Conservation (phyloP, 2,329 filamentous ascomycete species). For the Cladosporium halotolerans region DNA sequence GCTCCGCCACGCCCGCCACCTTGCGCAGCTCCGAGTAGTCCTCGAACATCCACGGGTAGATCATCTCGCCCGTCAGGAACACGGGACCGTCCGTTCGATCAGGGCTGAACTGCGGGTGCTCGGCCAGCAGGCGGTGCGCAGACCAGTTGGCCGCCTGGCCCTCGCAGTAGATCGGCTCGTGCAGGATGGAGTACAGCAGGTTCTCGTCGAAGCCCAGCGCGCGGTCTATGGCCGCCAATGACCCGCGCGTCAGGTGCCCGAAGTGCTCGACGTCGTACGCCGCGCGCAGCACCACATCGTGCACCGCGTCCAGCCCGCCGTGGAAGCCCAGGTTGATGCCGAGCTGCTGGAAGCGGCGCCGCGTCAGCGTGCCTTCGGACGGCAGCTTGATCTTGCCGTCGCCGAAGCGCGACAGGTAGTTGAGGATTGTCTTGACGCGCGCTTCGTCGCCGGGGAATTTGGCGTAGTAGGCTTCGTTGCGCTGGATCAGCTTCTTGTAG, state of each 20-base stretch:
- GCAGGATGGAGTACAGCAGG: slow-evolving; percentile 78
- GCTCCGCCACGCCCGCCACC: slow-evolving; percentile 62
- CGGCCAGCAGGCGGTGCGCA: slow-evolving; percentile 57
- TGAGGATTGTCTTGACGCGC: slow-evolving; percentile 59
- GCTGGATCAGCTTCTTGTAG: slow-evolving; percentile 60
- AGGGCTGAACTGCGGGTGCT: slow-evolving; percentile 42
- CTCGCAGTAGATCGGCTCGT: slow-evolving; percentile 83
- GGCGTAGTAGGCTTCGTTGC: slow-evolving; percentile 72
- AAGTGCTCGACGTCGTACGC: slow-evolving; percentile 69
- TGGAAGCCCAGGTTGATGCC: slow-evolving; percentile 75
- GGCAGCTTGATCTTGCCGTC: slow-evolving; percentile 60
- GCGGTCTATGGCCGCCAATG: slow-evolving; percentile 62
- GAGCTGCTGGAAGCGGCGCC: slow-evolving; percentile 67
- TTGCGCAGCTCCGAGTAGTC: slow-evolving; percentile 69
- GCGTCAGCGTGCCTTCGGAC: slow-evolving; percentile 65
- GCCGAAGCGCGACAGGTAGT: slow-evolving; percentile 52
- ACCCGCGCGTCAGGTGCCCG: slow-evolving; percentile 66
- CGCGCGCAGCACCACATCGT: slow-evolving; percentile 65
- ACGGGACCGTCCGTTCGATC: slow-evolving; percentile 47
- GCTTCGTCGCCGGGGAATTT: slow-evolving; percentile 79
- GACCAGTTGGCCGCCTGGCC: slow-evolving; percentile 67
- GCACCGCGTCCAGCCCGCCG: slow-evolving; percentile 68
- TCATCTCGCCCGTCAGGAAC: slow-evolving; percentile 88
- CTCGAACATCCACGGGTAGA: slow-evolving; percentile 79
- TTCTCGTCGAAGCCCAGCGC: slow-evolving; percentile 65